A percentile compares a stretch with the other conserved stretches of the same genome.
Conservation (phyloP, 2,329 filamentous ascomycete species). For the Verticillium longisporum region DNA sequence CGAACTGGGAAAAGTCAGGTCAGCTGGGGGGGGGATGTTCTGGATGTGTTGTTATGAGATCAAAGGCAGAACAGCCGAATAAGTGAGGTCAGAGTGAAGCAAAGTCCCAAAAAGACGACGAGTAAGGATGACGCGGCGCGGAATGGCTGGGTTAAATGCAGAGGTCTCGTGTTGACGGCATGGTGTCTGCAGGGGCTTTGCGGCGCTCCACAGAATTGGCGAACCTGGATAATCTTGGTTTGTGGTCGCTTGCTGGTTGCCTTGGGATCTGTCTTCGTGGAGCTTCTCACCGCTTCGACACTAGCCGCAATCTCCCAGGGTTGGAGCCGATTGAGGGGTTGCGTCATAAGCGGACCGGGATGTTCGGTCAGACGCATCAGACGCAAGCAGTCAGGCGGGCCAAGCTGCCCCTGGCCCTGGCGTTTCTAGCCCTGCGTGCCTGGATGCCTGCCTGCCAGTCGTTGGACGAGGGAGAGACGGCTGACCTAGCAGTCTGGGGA, state of each 20-base stretch:
- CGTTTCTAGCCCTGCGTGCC: neutral
- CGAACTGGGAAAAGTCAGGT: constrained; percentile 57
- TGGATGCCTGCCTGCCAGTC: neutral
- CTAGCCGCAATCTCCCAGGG: neutral
- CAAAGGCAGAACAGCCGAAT: neutral
- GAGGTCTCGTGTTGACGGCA: neutral
- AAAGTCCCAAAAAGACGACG: neutral
- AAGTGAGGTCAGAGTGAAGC: neutral
- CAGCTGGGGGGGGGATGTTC: neutral
- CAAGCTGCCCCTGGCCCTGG: neutral
- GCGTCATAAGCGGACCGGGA: constrained; percentile 1
- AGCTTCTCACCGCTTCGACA: neutral
- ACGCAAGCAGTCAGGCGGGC: neutral
- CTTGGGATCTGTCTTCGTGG: neutral
- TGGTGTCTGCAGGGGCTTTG: neutral
- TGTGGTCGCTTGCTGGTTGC: neutral
- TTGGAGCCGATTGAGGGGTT: neutral
- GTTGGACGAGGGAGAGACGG: neutral
- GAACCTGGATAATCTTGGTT: neutral
- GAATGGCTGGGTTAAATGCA: neutral
- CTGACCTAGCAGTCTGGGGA: neutral
- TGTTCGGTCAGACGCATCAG: constrained; percentile 1
- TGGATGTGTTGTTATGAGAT: neutral
- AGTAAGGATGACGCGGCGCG: neutral
- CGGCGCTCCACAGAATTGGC: neutral